Conservation (phyloP, 148 eudicot genomes). For the Rhododendron ovatum region DNA sequence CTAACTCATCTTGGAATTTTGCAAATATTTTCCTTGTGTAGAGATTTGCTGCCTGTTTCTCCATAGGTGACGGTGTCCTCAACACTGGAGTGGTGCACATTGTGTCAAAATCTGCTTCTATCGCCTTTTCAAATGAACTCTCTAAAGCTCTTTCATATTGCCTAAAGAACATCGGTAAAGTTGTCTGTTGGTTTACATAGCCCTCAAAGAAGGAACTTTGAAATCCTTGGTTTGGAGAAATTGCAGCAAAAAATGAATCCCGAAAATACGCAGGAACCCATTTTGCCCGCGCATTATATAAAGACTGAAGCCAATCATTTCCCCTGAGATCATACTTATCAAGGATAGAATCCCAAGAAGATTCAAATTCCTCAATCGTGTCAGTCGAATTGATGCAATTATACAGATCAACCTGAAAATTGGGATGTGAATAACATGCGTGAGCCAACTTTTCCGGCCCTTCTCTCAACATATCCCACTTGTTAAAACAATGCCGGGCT, state of each 20-base stretch:
- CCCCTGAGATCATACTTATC: constrained; percentile 68
- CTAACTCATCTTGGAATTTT: constrained; percentile 88
- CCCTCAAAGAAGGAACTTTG: constrained; percentile 77
- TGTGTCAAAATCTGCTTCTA: constrained; percentile 82
- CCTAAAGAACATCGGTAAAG: constrained; percentile 81
- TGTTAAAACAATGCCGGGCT: constrained; percentile 68
- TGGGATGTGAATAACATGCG: constrained; percentile 58
- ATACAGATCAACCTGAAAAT: constrained; percentile 73
- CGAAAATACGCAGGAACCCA: constrained; percentile 93
- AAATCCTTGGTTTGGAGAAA: constrained; percentile 49
- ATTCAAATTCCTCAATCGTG: constrained; percentile 86
- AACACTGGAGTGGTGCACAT: constrained; percentile 57
- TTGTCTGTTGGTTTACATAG: constrained; percentile 71
- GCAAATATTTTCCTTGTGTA: constrained; percentile 78
- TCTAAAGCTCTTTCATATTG: constrained; percentile 94
- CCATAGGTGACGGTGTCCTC: constrained; percentile 96
- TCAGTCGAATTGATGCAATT: constrained; percentile 82
- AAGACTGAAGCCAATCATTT: constrained; percentile 78
- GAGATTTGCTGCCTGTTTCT: constrained; percentile 79
- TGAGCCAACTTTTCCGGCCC: constrained; percentile 70
- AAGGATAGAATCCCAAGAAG: constrained; percentile 59
- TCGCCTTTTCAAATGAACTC: constrained; percentile 71
- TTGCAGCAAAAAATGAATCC: constrained; percentile 73
- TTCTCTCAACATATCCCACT: constrained; percentile 84
- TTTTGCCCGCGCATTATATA: constrained; percentile 53